Evolutionary conservation across 352 stramenopile genomes (phyloP).

Genomic region (Elongisporangium prolatum): DNA sequence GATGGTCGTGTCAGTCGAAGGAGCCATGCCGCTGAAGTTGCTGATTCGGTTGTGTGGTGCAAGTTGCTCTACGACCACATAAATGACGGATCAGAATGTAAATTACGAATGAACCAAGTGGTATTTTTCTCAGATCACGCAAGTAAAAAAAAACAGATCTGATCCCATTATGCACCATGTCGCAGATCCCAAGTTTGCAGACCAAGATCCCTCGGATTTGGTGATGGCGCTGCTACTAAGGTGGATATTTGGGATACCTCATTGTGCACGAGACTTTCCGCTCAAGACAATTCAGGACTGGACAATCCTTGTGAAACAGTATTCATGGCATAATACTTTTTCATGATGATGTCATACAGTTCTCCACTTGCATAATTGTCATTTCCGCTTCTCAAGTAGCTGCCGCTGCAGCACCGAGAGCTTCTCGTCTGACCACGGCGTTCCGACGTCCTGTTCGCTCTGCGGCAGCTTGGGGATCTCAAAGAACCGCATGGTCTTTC

Average conservation of each 20-base stretch:
- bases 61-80: not conserved
- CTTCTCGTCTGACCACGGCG: constrained; percentile 73
- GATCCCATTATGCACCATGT: not conserved
- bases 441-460: constrained; percentile 45
- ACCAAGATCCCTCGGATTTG: no score
- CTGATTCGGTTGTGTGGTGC: not conserved
- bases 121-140: not conserved
- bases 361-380: not conserved
- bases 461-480: constrained; percentile 80
- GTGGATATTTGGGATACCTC: no score
- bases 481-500: constrained; percentile 25
- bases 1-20: constrained; percentile 48
- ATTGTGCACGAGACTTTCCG: no score
- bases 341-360: no score
- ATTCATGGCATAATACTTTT: not conserved
- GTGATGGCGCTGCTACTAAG: no score
- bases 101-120: not conserved
- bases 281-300: no score
- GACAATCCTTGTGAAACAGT: no score
- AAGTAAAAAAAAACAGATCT: not conserved
- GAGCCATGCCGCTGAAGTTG: constrained; percentile 27
- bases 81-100: not conserved
- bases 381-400: constrained; percentile 30
- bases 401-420: constrained; percentile 41
- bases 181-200: no score